Evolutionary conservation across 2,329 filamentous ascomycete genomes (phyloP), one percentile per base, ranked within the genome.

Genomic region (Tolypocladium inflatum): DNA sequence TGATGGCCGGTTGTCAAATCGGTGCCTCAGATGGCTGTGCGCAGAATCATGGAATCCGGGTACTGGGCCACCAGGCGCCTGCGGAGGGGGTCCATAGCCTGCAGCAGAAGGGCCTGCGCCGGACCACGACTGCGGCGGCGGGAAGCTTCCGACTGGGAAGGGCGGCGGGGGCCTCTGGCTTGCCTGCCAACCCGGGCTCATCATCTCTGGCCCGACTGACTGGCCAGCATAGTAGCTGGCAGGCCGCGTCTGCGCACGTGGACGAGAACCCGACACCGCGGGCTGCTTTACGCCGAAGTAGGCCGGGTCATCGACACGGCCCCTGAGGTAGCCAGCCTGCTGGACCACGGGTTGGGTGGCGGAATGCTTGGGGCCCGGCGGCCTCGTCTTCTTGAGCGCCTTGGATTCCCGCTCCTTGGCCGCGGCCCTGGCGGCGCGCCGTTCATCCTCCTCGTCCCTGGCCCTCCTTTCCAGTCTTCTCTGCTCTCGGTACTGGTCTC

Each of bases 171-270:
- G 61, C 43, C 64, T 62, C 33, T 62, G 64, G 19, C 64, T 68
- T 38, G 65, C 59, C 56, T 63, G 65, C 69, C 65, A 72, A 30
- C 63, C 59, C 50, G 67, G 62, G 54, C 63, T 64, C 37, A 62
- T 60, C 57, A 67, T 65, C 19, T 63, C 65, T n/a, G 63, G 67
- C 9, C 62, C 60, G 4, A 60, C 62, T 19, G 63, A 58, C 56
- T 73, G 71, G 26, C 69, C 70, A 41, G 67, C 67, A 42, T 73
- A 73, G 60, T 73, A 74, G 60, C 69, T 74, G 26, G 69, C 67
- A 37, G 72, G 70, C 23, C 73, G 65, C 33, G 69, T 66, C 41
- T 68, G 66, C 38, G 71, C 68, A 52, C 70, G 67, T 21, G 71
- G 73, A 30, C 70, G 69, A 51, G 62, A 61, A 45, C 62, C 64